Evolutionary conservation across 129 eudicot species (phyloP), one percentile per base, ranked within the genome.

Genomic region (Logfia minima): DNA sequence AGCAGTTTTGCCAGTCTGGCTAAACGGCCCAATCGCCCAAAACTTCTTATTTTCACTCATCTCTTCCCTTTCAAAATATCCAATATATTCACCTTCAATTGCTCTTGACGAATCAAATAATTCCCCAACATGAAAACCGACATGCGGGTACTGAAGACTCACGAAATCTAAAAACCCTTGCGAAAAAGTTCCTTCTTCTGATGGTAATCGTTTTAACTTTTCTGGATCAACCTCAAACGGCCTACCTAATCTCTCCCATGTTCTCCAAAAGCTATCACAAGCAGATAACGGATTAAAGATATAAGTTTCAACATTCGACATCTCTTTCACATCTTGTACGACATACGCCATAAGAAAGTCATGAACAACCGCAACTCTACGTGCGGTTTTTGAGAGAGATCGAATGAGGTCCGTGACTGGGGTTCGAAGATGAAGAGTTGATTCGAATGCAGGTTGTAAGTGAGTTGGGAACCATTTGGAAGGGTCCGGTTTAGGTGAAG

Each of bases 1-100:
- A 2, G 59, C 0, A 16, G 17, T 0, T 19, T 41, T 73, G 17
- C 60, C 74, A 11, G 16, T 56, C 1, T 72, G 82, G 68, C 59
- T 66, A 10, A 76, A 73, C n/a, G 89, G 89, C n/a, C 87, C 83
- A 2, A 88, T 31, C 16, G 89, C 92, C 92, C 92, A 90, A 2
- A 70, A 41, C 35, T 85, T 86, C 58, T 74, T 80, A 9, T 26
- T 11, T 0, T 6, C 76, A 18, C 16, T 62, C 1, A 74, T 28
- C 51, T 83, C 83, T 71, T 85, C 66, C 29, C 81, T 53, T 0
- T 82, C 80, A 1, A 85, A 64, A 24, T 77, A 75, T 16, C 85
- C 83, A 1, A 85, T 28, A 56, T 64, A 85, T 8, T 32, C 52
- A 1, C 87, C 78, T 80, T 85, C 89, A 0, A 85, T 52, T 0